Percentiles rank a stretch among this genome's conserved stretches.
phyloP scores from a whole-genome alignment of 129 eudicot species.

The Helianthus annuus region HanXRQr2.0-SUNRISE NC_035441.2:20465051-20465550 shows the following conservation, averaged over 20 bases:
- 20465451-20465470: no score
- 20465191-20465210: constrained; percentile 24
- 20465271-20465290: constrained; percentile 47
- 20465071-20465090: neutral
- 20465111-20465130: constrained; percentile 18
- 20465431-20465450: no score
- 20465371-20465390: neutral
- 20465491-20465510: no score
- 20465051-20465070: neutral
- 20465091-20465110: neutral
- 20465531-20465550: no score
- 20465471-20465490: no score
- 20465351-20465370: neutral
- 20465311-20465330: constrained; percentile 47
- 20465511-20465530: no score
- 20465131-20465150: constrained; percentile 28
- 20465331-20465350: constrained; percentile 66
- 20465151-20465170: constrained; percentile 25
- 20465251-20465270: constrained; percentile 23
- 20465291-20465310: constrained; percentile 50
- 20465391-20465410: neutral
- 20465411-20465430: no score
- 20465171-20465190: constrained; percentile 6
- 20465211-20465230: constrained; percentile 38
- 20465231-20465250: constrained; percentile 23